phyloP scores from a whole-genome alignment of 495 filamentous ascomycete species.

The Cercophora newfieldiana region DNA sequence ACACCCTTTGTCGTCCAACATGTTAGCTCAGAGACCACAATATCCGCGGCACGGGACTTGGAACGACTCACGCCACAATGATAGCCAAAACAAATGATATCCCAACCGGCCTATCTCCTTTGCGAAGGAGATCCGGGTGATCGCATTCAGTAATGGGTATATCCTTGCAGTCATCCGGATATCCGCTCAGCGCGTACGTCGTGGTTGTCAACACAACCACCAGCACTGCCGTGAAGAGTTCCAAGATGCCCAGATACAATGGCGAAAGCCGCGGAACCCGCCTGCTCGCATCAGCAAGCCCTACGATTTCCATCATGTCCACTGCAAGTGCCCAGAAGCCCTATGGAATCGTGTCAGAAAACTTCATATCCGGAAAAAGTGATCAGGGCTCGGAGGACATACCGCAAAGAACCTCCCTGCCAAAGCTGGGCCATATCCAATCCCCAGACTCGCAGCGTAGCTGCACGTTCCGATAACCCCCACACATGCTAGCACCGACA shows the following conservation, averaged over 20 bases:
- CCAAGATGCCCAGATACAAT: neutral
- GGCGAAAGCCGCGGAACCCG: neutral
- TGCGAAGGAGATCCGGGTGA: neutral
- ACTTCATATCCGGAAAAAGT: neutral
- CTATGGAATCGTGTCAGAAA: neutral
- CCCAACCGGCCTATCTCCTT: neutral
- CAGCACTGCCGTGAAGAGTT: neutral
- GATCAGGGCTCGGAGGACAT: neutral
- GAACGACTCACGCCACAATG: neutral
- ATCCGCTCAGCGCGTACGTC: neutral
- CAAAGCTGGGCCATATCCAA: neutral
- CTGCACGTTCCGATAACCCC: neutral
- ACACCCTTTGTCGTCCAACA: neutral
- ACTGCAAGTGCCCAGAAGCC: neutral
- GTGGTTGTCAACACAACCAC: neutral
- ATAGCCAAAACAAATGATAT: neutral
- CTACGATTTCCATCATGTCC: neutral
- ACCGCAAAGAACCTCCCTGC: slow-evolving; percentile 3
- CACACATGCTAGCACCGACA: neutral
- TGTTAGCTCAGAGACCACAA: too few relatives aligned
- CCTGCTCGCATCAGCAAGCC: neutral
- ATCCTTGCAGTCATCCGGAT: neutral
- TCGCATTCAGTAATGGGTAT: neutral
- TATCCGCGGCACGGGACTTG: too few relatives aligned
- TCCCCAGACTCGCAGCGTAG: neutral